Evolutionary conservation across 2,329 filamentous ascomycete genomes (phyloP), one percentile per base, ranked within the genome.

Genomic region (Aureobasidium lini): DNA sequence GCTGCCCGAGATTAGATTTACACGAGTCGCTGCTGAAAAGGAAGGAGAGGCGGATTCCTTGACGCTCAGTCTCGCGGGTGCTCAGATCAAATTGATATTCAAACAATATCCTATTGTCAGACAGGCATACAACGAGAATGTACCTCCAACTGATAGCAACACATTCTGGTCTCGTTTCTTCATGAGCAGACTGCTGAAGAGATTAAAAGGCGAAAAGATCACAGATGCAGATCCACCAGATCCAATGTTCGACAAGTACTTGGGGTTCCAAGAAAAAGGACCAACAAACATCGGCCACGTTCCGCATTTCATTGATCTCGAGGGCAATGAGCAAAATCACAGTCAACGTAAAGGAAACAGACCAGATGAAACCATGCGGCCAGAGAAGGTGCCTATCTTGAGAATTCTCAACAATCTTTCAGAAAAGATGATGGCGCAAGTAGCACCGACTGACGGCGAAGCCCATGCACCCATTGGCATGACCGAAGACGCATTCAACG

Each of bases 111-210:
- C 94, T 1, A 79, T 99, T 0, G 87, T 99, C 61, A 89, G 90
- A 70, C 84, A 86, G 18, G 89, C 95, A 6, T 97, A 96, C 73
- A 90, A 97, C 69, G 92, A 96, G 69, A 90, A 92, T 64, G 91
- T 96, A 0, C 91, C 90, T 5, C 89, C 88, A 61, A 66, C 70
- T 1, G 66, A 66, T 5, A 74, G 95, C 40, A 84, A 81, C 29
- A 89, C 95, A 67, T 99, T 99, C 70, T 99, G 93, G 92, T 88
- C 88, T 6, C 83, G 90, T 13, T 99, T 99, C 75, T 97, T 99
- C 71, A 84, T 92, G 62, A 96, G 90, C 72, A 84, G 89, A 60
- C 77, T 99, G 8, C 90, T 91, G 64, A 96, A 96, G 75, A 93
- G 91, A 69, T 77, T 99, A 59, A 89, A 92, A 60, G 94, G 95